phyloP scores from a whole-genome alignment of 2,329 filamentous ascomycete genomes.

The Alternaria atra region DNA sequence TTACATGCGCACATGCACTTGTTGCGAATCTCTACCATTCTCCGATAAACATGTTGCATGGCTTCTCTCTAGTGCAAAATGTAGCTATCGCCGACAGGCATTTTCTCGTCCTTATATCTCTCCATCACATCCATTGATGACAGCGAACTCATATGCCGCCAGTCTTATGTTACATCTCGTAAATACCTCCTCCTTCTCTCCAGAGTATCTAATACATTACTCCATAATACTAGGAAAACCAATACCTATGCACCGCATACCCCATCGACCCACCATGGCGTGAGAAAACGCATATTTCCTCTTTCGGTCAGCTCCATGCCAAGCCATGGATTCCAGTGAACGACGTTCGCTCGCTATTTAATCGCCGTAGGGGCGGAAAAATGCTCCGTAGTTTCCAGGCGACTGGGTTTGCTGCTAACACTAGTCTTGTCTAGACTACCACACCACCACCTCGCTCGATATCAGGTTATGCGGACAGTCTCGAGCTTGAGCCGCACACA shows the following conservation, averaged over 20 bases:
- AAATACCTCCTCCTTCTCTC: too few relatives aligned
- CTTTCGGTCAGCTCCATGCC: background rate
- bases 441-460: background rate
- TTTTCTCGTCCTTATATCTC: too few relatives aligned
- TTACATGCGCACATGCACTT: too few relatives aligned
- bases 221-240: too few relatives aligned
- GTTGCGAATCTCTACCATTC: too few relatives aligned
- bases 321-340: slow-evolving; percentile 9
- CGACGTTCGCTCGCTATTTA: slow-evolving; percentile 3
- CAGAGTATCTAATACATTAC: too few relatives aligned
- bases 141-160: too few relatives aligned
- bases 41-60: too few relatives aligned
- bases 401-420: background rate
- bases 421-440: background rate
- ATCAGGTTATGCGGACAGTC: background rate
- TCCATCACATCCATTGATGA: background rate
- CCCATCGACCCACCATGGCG: background rate
- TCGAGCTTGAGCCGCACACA: background rate
- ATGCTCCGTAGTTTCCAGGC: background rate
- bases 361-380: slow-evolving; percentile 3
- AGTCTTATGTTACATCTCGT: too few relatives aligned
- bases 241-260: background rate
- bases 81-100: too few relatives aligned
- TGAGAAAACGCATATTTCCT: background rate
- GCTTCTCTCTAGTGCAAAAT: too few relatives aligned